Evolutionary conservation across 106 monocot species (phyloP), one percentile per base, ranked within the genome.

Genomic region (Triglochin maritima): DNA sequence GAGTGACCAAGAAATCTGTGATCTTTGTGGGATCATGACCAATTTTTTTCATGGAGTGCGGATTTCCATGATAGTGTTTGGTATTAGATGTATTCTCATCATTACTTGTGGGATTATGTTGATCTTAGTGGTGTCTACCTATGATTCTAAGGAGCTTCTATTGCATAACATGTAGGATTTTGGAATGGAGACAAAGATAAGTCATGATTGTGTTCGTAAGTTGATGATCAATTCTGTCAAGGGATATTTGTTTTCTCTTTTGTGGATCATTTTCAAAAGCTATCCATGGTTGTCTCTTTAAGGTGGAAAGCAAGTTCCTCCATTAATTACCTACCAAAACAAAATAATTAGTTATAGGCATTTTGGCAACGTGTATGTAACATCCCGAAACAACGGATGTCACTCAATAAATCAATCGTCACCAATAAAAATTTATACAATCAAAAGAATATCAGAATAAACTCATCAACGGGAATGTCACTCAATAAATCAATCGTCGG

Each of bases 111-210:
- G 16, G 43, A 60, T 9, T 60, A 12, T 60, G 59, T 16, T 7
- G 14, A 8, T 59, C 44, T 60, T 41, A 60, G 60, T 60, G 60
- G 60, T 29, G 29, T 29, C 43, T 42, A 7, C 11, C 9, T 16
- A 60, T 29, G 10, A 60, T 60, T 44, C 42, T 44, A 0, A 59
- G 59, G 12, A 60, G 43, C 29, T 29, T 45, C 29, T 60, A 60
- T 44, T 44, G 60, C 44, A 60, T 60, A 44, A 29, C 44, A 42
- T 60, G 60, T 60, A 42, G 60, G 60, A 61, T 61, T 61, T 16
- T 43, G 11, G 44, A 4, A n/a, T 56, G 56, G 56, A n/a, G 16
- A 12, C 14, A 56, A n/a, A n/a, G 56, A n/a, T 12, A 56, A 12
- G 56, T n/a, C 9, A 6, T 12, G 56, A 56, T 14, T 56, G 16